Conservation (phyloP, 495 filamentous ascomycete species). For the Cercophora sp. region DNA sequence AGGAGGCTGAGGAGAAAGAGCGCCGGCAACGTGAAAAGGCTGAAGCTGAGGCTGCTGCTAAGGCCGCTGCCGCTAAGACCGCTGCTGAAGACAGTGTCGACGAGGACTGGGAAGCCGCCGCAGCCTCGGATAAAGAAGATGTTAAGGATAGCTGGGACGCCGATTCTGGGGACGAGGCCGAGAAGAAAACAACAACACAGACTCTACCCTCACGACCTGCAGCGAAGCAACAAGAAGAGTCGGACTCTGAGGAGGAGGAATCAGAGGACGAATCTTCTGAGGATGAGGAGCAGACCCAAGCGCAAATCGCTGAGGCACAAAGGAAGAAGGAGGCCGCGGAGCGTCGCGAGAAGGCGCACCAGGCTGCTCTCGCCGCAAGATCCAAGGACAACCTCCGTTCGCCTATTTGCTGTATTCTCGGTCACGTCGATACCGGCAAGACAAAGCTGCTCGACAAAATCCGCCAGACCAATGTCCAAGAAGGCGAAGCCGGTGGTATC, state of each 20-base stretch:
- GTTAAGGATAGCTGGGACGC: slow-evolving; percentile 97
- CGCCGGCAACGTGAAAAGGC: slow-evolving; percentile 46
- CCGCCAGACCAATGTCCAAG: slow-evolving; percentile 97
- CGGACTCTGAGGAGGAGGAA: slow-evolving; percentile 45
- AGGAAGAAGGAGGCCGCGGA: slow-evolving; percentile 90
- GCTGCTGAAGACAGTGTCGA: slow-evolving; percentile 56
- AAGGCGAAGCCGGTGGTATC: slow-evolving; percentile 99
- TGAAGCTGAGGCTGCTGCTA: slow-evolving; percentile 52
- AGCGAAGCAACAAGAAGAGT: slow-evolving; percentile 29
- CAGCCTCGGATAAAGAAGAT: slow-evolving; percentile 65
- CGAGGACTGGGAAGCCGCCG: slow-evolving; percentile 88
- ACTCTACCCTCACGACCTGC: slow-evolving; percentile 32
- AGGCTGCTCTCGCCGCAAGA: slow-evolving; percentile 85
- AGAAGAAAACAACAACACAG: slow-evolving; percentile 23
- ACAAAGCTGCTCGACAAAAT: slow-evolving; percentile 99
- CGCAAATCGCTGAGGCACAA: slow-evolving; percentile 62
- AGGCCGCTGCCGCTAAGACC: slow-evolving; percentile 49
- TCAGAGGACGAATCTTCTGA: slow-evolving; percentile 56
- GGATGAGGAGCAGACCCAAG: slow-evolving; percentile 67
- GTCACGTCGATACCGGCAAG: slow-evolving; percentile 99
- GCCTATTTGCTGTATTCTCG: slow-evolving; percentile 98
- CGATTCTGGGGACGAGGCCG: slow-evolving; percentile 70
- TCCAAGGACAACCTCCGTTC: slow-evolving; percentile 94
- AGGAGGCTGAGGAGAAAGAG: slow-evolving; percentile 54
- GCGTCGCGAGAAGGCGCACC: slow-evolving; percentile 79